These are phyloP conservation scores for Sphagnum magellanicum DNA, from an alignment of 228 moss, liverwort and hornwort species.

Conservation along the genomic window DNA sequence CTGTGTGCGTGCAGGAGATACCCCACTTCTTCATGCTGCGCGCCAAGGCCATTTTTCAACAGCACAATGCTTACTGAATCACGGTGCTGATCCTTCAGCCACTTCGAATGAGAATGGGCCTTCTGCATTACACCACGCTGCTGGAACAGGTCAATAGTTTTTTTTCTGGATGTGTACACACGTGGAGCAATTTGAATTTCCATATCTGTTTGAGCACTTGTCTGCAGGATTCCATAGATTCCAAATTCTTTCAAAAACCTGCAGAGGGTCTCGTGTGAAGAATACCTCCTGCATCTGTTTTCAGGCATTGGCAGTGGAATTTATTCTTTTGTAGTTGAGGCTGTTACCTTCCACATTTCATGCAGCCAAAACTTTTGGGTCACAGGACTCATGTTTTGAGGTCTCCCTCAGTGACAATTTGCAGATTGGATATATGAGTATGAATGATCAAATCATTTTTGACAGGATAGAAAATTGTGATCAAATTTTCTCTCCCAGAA, in stretches of 20 bases:
- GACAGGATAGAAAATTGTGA: no score
- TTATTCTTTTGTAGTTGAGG: no score
- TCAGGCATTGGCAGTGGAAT: not conserved
- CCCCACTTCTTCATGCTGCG: conserved; percentile 90
- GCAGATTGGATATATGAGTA: no score
- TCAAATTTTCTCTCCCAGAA: not conserved
- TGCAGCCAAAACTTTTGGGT: no score
- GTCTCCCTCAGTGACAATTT: no score
- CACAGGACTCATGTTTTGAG: no score
- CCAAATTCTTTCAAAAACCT: not conserved
- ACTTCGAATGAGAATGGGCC: conserved; percentile 65
- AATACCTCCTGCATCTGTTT: not conserved
- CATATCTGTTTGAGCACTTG: not conserved
- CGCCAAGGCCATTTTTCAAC: conserved; percentile 68
- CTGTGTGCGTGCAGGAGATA: conserved; percentile 55
- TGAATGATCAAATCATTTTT: no score
- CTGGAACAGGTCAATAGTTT: conserved; percentile 57
- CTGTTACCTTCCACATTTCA: no score
- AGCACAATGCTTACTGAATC: conserved; percentile 60
- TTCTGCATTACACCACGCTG: conserved; percentile 84
- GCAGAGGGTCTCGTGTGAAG: not conserved
- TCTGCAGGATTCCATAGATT: not conserved
- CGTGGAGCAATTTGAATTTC: not conserved
- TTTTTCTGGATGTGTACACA: no score
- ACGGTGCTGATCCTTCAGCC: conserved; percentile 71